These are phyloP conservation scores for Rehmannia glutinosa DNA, from an alignment of 257 asterid species.

Conservation along the genomic window DNA sequence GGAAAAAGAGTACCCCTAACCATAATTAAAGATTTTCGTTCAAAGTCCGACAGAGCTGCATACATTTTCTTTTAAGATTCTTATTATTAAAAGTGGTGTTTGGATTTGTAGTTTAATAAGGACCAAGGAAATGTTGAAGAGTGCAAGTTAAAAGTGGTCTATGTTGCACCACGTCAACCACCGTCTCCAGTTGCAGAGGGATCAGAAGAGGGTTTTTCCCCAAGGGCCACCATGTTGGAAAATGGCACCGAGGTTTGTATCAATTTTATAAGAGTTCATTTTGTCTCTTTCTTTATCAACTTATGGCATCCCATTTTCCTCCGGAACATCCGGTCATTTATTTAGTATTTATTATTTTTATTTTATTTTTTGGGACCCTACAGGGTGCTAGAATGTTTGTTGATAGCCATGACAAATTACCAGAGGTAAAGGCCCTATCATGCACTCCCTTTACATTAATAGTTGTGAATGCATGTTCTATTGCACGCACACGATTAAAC, in stretches of 20 bases:
- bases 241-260: conserved; percentile 33
- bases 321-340: neutral
- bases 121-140: conserved; percentile 67
- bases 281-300: neutral
- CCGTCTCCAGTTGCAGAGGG: conserved; percentile 74
- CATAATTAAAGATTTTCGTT: neutral
- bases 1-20: neutral
- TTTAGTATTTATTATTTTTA: neutral
- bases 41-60: neutral
- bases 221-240: conserved; percentile 34
- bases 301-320: neutral
- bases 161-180: conserved; percentile 60
- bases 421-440: conserved; percentile 39
- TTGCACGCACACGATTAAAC: neutral
- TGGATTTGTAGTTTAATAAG: conserved; percentile 49
- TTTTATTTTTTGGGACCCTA: neutral
- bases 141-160: conserved; percentile 68
- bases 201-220: conserved; percentile 58
- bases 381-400: conserved; percentile 39
- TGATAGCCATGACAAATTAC: conserved; percentile 46
- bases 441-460: neutral
- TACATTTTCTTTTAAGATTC: neutral
- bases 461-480: neutral
- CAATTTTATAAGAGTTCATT: neutral
- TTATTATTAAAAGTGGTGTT: neutral